phyloP scores from a whole-genome alignment of 2,329 filamentous ascomycete genomes.

The Endothia cerciana region DNA sequence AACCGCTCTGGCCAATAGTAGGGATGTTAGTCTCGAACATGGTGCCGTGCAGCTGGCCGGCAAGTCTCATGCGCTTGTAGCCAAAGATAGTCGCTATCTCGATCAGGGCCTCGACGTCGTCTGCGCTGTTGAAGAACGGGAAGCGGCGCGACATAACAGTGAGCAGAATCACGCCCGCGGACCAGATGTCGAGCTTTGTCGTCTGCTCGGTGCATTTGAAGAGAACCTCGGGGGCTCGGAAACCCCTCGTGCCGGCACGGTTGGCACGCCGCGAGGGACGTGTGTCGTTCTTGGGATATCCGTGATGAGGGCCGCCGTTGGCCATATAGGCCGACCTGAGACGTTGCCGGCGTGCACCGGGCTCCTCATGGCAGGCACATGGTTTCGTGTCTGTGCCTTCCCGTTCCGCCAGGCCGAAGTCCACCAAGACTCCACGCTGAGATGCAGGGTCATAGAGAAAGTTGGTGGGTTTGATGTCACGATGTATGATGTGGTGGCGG shows the following conservation, averaged over 20 bases:
- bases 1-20: slow-evolving; percentile 83
- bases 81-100: slow-evolving; percentile 97
- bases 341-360: slow-evolving; percentile 63
- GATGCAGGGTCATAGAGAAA: slow-evolving; percentile 87
- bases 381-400: slow-evolving; percentile 77
- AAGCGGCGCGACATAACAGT: slow-evolving; percentile 91
- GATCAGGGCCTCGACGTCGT: slow-evolving; percentile 96
- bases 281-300: slow-evolving; percentile 88
- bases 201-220: slow-evolving; percentile 97
- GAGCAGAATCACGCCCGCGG: slow-evolving; percentile 93
- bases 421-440: slow-evolving; percentile 88
- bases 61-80: slow-evolving; percentile 77
- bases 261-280: slow-evolving; percentile 89
- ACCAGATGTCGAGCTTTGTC: slow-evolving; percentile 96
- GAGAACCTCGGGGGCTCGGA: slow-evolving; percentile 93
- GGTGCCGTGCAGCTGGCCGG: slow-evolving; percentile 83
- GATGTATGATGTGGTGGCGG: slow-evolving; percentile 81
- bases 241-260: slow-evolving; percentile 90
- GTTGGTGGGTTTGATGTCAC: slow-evolving; percentile 97
- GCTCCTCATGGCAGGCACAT: slow-evolving; percentile 77
- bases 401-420: slow-evolving; percentile 94
- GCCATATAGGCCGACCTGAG: slow-evolving; percentile 63
- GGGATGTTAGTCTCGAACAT: slow-evolving; percentile 93
- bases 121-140: slow-evolving; percentile 98
- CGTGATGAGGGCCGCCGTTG: slow-evolving; percentile 56